Evolutionary conservation across 1,284 basidiomycete species (phyloP).

Genomic region (Exobasidium rhododendri): DNA sequence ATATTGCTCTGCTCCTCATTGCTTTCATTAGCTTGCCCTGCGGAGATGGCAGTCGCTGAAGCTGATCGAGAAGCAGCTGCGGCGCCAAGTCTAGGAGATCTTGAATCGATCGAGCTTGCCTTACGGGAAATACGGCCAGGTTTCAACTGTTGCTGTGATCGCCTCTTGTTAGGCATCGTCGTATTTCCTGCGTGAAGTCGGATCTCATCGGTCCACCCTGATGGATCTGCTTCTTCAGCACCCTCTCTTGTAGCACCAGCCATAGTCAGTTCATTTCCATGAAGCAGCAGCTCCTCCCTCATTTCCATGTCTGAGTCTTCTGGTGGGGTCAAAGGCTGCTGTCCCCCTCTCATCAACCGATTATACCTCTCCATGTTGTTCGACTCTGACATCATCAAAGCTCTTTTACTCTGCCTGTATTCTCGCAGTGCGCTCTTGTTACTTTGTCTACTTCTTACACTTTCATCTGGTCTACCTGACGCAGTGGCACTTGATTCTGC

Average conservation of each 20-base stretch:
- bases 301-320: conserved; percentile 17
- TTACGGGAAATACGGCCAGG: background rate
- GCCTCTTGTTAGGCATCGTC: background rate
- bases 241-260: conserved; percentile 21
- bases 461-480: conserved; percentile 10
- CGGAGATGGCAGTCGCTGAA: conserved; percentile 14
- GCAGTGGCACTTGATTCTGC: conserved; percentile 18
- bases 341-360: conserved; percentile 16
- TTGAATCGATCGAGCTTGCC: conserved; percentile 6
- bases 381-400: conserved; percentile 26
- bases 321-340: background rate
- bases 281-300: conserved; percentile 3
- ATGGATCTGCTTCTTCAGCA: conserved; percentile 8
- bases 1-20: background rate
- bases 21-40: background rate
- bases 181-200: background rate
- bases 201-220: conserved; percentile 4
- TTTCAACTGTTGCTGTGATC: background rate
- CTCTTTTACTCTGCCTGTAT: conserved; percentile 30
- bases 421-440: conserved; percentile 26
- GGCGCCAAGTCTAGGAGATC: conserved; percentile 4
- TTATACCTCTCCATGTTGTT: conserved; percentile 15
- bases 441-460: conserved; percentile 23
- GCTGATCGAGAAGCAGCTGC: conserved; percentile 15
- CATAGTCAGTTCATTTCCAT: conserved; percentile 21